These are phyloP conservation scores for Melaleuca quinquenervia DNA, from an alignment of 345 rosid species.

Conservation along the genomic window DNA sequence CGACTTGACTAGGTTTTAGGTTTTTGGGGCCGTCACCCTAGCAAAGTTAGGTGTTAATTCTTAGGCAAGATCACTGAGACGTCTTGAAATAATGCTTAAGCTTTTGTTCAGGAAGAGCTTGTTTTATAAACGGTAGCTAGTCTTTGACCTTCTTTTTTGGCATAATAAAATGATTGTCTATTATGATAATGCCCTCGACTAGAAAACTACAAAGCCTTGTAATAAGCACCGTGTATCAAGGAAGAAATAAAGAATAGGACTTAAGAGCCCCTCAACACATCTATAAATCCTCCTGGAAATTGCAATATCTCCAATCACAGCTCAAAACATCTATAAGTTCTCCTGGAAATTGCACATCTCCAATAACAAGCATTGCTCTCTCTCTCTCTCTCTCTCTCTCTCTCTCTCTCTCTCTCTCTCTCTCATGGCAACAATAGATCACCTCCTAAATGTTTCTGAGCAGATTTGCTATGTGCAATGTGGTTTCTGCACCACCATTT, in stretches of 20 bases:
- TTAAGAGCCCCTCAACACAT: background rate
- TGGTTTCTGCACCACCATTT: conserved; percentile 84
- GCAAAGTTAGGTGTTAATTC: background rate
- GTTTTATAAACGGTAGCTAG: background rate
- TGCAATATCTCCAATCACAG: too few relatives aligned
- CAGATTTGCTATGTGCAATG: conserved; percentile 97
- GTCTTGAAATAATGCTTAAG: background rate
- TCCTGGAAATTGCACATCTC: background rate
- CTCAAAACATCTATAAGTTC: background rate
- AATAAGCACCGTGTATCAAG: background rate
- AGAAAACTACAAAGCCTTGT: background rate
- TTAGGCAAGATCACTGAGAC: background rate
- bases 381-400: background rate
- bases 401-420: conserved; percentile 1
- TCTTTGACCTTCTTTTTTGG: background rate
- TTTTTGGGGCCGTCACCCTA: background rate
- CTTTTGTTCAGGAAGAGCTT: background rate
- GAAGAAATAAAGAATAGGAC: background rate
- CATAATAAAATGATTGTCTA: background rate
- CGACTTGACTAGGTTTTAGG: background rate
- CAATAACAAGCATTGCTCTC: background rate
- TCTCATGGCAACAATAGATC: conserved; percentile 47
- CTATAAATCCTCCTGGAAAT: background rate
- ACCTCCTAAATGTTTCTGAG: conserved; percentile 68
- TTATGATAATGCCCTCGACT: background rate